Base-by-base conservation (phyloP, 1,284 basidiomycete species). In the Moniliella sp. region DNA sequence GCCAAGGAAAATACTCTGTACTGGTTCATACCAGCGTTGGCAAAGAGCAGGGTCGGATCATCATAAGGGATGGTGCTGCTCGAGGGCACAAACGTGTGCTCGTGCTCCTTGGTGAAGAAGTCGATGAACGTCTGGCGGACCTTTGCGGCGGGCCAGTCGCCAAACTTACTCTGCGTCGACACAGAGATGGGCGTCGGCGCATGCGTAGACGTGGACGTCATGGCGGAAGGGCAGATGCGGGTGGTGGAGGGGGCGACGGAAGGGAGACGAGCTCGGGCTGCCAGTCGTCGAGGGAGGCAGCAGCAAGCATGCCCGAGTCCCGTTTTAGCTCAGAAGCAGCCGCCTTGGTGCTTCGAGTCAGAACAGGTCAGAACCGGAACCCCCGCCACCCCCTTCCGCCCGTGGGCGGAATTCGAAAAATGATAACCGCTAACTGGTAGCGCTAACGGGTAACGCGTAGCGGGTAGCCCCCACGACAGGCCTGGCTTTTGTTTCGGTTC, bases 51-150 rank as follows among this genome's bases (percentile, higher is more conserved):
- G 4, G 88, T 93, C 2, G 91, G 62, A 40, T 65, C 64, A 45
- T 97, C 88, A 63, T 84, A 93, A 1, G 88, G 88, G 46, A 97
- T 80, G 28, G 83, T 88, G 9, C 80, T 73, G 4, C 80, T 84
- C 27, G 81, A 88, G n/a, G 77, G 77, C 37, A 86, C 81, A 61
- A 83, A 91, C 23, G 77, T 77, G 64, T 97, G 91, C 42, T 71
- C 68, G 33, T 63, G 60, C 50, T 74, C 73, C 31, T 67, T 66
- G 37, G 72, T 67, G 64, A 94, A 97, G 66, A 69, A 81, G 43
- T 75, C 69, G 58, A 79, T 73, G 63, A 74, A 81, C 31, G 75
- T 73, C 48, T 75, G 64, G 38, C 78, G 69, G 31, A 81, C 71
- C 55, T 69, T 73, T 27, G 64, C 57, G 3, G 78, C 74, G 18